phyloP scores from a whole-genome alignment of 495 filamentous ascomycete species.

The Tuber microsphaerosporum region DNA sequence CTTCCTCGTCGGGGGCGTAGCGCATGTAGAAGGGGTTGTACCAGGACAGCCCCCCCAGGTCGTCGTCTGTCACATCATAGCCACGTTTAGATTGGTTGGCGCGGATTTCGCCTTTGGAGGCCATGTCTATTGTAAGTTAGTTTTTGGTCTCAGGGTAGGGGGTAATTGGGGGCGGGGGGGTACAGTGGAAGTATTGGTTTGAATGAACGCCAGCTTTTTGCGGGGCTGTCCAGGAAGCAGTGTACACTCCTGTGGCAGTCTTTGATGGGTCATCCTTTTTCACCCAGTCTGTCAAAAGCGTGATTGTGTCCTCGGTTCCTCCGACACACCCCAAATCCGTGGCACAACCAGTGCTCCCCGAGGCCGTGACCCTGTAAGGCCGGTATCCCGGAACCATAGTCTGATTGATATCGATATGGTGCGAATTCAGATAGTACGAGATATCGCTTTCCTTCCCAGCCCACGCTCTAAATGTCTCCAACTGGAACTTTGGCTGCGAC shows the following conservation, averaged over 20 bases:
- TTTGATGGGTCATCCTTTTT: slow-evolving; percentile 60
- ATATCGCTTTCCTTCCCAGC: slow-evolving; percentile 87
- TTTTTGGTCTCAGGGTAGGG: neutral
- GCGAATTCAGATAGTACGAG: slow-evolving; percentile 88
- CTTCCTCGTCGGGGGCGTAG: slow-evolving; percentile 90
- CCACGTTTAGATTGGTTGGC: slow-evolving; percentile 90
- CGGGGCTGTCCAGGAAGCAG: slow-evolving; percentile 88
- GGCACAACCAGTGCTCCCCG: slow-evolving; percentile 61
- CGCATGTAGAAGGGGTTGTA: slow-evolving; percentile 96
- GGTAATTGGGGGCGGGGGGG: slow-evolving; percentile 11
- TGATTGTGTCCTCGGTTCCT: slow-evolving; percentile 87
- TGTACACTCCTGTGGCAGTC: slow-evolving; percentile 83
- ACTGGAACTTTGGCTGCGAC: slow-evolving; percentile 85
- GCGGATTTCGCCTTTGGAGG: slow-evolving; percentile 70
- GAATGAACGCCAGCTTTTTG: slow-evolving; percentile 85
- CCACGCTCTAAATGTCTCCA: slow-evolving; percentile 96
- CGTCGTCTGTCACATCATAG: slow-evolving; percentile 86
- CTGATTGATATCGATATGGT: slow-evolving; percentile 86
- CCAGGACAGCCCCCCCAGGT: slow-evolving; percentile 62
- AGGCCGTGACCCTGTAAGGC: slow-evolving; percentile 71
- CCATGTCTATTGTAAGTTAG: slow-evolving; percentile 55
- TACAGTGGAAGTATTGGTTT: slow-evolving; percentile 91
- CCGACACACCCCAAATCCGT: slow-evolving; percentile 70
- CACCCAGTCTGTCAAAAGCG: slow-evolving; percentile 78
- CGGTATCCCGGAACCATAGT: slow-evolving; percentile 77